These are phyloP conservation scores for Heterobasidion annosum DNA, from an alignment of 1,284 basidiomycete genomes.

Conservation along the genomic window DNA sequence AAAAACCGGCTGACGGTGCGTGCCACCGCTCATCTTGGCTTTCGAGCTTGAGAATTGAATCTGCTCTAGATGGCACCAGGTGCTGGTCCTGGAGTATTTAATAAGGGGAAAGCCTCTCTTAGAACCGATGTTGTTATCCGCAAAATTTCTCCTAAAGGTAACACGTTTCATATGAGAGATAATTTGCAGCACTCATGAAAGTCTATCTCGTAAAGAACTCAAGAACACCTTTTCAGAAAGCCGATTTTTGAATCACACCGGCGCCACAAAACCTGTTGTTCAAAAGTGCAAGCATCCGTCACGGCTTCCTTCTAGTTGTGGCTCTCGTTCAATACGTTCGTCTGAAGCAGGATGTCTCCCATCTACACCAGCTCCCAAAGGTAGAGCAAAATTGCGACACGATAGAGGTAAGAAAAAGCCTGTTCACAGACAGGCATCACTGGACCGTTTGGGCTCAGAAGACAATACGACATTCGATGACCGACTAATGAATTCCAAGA, in stretches of 20 bases:
- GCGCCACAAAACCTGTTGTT: background rate
- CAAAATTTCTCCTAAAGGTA: background rate
- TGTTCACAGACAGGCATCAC: no score
- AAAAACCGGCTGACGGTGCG: constrained; percentile 62
- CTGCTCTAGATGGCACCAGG: constrained; percentile 32
- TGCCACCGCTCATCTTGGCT: constrained; percentile 3
- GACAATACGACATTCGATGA: no score
- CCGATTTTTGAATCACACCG: background rate
- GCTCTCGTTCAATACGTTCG: no score
- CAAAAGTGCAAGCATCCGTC: background rate
- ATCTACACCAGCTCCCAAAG: no score
- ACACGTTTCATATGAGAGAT: no score
- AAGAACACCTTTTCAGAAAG: background rate
- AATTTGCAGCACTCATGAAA: no score
- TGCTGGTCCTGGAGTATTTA: constrained; percentile 51
- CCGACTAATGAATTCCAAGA: background rate
- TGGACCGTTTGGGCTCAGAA: no score
- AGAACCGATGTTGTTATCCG: constrained; percentile 10
- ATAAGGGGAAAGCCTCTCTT: constrained; percentile 59
- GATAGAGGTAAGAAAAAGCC: no score
- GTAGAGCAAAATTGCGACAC: no score
- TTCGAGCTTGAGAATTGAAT: background rate
- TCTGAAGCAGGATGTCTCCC: no score
- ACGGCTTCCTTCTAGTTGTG: background rate
- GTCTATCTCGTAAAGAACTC: no score